Percentiles rank a stretch among this genome's conserved stretches.
phyloP scores from a whole-genome alignment of 768 basidiomycete genomes.

The Rubroboletus pulcherrimus region DNA sequence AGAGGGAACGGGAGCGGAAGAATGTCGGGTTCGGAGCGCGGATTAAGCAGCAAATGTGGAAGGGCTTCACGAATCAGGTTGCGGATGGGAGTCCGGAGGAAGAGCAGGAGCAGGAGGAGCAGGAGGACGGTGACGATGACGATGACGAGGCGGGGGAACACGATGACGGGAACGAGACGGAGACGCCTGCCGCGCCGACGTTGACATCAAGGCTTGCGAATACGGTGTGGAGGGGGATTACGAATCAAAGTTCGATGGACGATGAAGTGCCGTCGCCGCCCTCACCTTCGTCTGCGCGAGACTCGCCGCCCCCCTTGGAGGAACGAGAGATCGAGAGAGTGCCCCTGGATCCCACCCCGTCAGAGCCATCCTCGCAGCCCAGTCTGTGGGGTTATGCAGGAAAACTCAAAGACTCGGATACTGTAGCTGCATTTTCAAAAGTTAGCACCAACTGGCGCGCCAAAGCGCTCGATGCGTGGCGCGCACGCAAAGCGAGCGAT shows the following conservation, averaged over 20 bases:
- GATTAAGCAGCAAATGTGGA: constrained; percentile 62
- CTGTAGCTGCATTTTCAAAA: constrained; percentile 67
- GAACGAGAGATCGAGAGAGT: constrained; percentile 11
- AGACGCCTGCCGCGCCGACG: constrained; percentile 35
- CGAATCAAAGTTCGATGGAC: constrained; percentile 74
- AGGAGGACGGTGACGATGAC: constrained; percentile 33
- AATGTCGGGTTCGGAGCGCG: constrained; percentile 51
- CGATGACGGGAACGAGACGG: constrained; percentile 46
- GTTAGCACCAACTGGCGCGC: constrained; percentile 75
- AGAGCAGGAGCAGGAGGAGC: constrained; percentile 35
- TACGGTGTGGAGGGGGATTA: constrained; percentile 74
- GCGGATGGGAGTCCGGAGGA: constrained; percentile 31
- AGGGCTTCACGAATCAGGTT: constrained; percentile 56
- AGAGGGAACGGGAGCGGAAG: constrained; percentile 29
- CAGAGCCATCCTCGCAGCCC: constrained; percentile 28
- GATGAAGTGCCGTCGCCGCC: constrained; percentile 42
- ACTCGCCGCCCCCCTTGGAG: constrained; percentile 25
- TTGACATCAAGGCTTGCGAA: constrained; percentile 53
- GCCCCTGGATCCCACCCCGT: constrained; percentile 13
- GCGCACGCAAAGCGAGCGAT: constrained; percentile 18
- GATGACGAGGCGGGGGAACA: constrained; percentile 24
- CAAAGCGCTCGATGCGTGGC: constrained; percentile 42
- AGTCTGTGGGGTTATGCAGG: constrained; percentile 69
- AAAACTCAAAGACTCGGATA: constrained; percentile 69
- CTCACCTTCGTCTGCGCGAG: constrained; percentile 31